Evolutionary conservation across 345 rosid species (phyloP).

Genomic region (Bruguiera sexangula): DNA sequence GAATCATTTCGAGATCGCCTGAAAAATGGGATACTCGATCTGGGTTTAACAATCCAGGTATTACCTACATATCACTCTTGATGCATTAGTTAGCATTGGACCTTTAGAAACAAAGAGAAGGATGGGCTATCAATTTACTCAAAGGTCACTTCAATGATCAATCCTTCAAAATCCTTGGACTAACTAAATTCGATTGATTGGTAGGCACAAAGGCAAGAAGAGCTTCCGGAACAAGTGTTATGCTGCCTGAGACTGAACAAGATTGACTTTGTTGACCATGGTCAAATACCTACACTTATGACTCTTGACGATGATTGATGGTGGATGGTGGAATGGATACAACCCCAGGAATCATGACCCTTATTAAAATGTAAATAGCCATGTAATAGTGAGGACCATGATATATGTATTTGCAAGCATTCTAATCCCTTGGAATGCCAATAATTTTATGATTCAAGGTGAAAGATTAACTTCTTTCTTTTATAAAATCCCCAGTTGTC

Average conservation of each 20-base stretch:
- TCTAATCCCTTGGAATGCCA: background rate
- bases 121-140: too few relatives aligned
- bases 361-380: too few relatives aligned
- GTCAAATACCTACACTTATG: slow-evolving; percentile 61
- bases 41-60: slow-evolving; percentile 92
- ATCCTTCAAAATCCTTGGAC: background rate
- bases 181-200: background rate
- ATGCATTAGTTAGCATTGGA: background rate
- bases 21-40: slow-evolving; percentile 65
- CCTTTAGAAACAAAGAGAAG: background rate
- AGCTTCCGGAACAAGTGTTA: slow-evolving; percentile 72
- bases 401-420: background rate
- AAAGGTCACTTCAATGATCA: too few relatives aligned
- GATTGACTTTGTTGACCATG: slow-evolving; percentile 70
- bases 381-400: slow-evolving; percentile 8
- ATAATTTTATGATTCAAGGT: too few relatives aligned
- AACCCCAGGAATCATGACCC: too few relatives aligned
- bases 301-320: slow-evolving; percentile 40
- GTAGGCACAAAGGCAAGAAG: slow-evolving; percentile 93
- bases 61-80: background rate
- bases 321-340: too few relatives aligned
- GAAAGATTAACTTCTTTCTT: too few relatives aligned
- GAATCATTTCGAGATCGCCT: slow-evolving; percentile 83
- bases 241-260: slow-evolving; percentile 84
- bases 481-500: too few relatives aligned